phyloP scores from a whole-genome alignment of 2,329 filamentous ascomycete species.

The Talaromyces verruculosus region DNA sequence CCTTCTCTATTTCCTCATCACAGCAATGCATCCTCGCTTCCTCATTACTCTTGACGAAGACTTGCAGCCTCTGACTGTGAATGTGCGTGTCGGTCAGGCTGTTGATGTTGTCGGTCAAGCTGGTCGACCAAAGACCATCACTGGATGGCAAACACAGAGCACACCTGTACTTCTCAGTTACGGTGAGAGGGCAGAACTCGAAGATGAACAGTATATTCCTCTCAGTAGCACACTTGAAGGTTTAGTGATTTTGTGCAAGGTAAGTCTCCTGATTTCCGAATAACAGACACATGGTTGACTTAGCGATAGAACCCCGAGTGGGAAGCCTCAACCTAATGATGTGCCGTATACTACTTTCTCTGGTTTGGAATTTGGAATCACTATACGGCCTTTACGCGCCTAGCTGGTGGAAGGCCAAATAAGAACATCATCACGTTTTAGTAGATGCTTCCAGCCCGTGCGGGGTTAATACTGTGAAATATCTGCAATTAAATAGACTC shows the following conservation, averaged over 20 bases:
- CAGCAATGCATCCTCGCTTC: slow-evolving; percentile 95
- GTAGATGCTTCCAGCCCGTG: background rate
- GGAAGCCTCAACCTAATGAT: slow-evolving; percentile 40
- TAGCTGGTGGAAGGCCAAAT: background rate
- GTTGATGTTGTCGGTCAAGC: slow-evolving; percentile 98
- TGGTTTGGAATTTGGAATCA: slow-evolving; percentile 3
- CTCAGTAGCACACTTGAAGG: slow-evolving; percentile 90
- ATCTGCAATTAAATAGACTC: slow-evolving; percentile 19
- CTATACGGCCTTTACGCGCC: background rate
- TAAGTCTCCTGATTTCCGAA: slow-evolving; percentile 48
- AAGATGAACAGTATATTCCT: slow-evolving; percentile 96
- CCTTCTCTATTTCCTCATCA: slow-evolving; percentile 94
- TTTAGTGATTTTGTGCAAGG: slow-evolving; percentile 94
- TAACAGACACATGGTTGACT: slow-evolving; percentile 28
- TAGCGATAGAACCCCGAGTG: slow-evolving; percentile 48
- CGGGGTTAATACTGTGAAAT: slow-evolving; percentile 13
- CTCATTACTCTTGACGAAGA: slow-evolving; percentile 94
- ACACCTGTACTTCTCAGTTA: slow-evolving; percentile 95
- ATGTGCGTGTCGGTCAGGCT: slow-evolving; percentile 94
- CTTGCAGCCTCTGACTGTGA: slow-evolving; percentile 88
- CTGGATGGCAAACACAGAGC: slow-evolving; percentile 98
- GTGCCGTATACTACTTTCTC: background rate
- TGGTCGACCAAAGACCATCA: slow-evolving; percentile 96
- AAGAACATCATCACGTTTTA: background rate
- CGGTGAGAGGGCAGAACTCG: slow-evolving; percentile 91